A percentile compares a stretch with the other conserved stretches of the same genome.
These are phyloP conservation scores for Gracilaria domingensis DNA, from an alignment of 23 red algal genomes.

Conservation along the genomic window DNA sequence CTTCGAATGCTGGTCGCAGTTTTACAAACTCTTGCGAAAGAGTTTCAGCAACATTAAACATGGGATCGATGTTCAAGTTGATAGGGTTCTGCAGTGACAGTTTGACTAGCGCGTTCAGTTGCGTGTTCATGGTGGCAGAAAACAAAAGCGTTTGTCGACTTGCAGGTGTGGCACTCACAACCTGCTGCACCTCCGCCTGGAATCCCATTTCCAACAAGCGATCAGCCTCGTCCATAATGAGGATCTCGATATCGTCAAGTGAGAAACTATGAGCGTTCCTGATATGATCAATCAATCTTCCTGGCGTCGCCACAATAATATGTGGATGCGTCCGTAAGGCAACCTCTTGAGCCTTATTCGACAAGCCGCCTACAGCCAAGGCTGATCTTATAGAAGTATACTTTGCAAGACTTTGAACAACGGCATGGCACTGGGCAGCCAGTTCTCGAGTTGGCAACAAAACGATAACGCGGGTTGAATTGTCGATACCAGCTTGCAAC, in stretches of 20 bases:
- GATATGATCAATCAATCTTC: constrained; percentile 91
- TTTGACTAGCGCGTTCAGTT: constrained; percentile 79
- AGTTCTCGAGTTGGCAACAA: constrained; percentile 93
- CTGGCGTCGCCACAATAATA: constrained; percentile 93
- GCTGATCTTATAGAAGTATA: constrained; percentile 72
- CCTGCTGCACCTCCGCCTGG: constrained; percentile 87
- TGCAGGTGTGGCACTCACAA: constrained; percentile 57
- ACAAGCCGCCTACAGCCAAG: constrained; percentile 90
- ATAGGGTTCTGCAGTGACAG: constrained; percentile 78
- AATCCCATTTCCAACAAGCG: constrained; percentile 96
- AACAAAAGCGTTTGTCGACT: constrained; percentile 82
- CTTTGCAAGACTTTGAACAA: constrained; percentile 60
- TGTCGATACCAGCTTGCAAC: constrained; percentile 53
- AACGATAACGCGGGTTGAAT: constrained; percentile 78
- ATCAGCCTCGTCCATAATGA: constrained; percentile 98
- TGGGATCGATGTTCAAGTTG: constrained; percentile 79
- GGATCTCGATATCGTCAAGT: constrained; percentile 87
- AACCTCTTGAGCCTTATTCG: constrained; percentile 78
- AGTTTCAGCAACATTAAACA: constrained; percentile 81
- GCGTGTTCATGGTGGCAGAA: constrained; percentile 76
- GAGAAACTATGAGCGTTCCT: constrained; percentile 87
- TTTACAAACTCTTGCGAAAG: constrained; percentile 76
- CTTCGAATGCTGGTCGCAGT: constrained; percentile 48
- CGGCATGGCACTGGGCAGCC: constrained; percentile 95
- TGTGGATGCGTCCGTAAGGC: constrained; percentile 83